Evolutionary conservation across 768 basidiomycete species (phyloP).

Genomic region (Panellus pusillus): DNA sequence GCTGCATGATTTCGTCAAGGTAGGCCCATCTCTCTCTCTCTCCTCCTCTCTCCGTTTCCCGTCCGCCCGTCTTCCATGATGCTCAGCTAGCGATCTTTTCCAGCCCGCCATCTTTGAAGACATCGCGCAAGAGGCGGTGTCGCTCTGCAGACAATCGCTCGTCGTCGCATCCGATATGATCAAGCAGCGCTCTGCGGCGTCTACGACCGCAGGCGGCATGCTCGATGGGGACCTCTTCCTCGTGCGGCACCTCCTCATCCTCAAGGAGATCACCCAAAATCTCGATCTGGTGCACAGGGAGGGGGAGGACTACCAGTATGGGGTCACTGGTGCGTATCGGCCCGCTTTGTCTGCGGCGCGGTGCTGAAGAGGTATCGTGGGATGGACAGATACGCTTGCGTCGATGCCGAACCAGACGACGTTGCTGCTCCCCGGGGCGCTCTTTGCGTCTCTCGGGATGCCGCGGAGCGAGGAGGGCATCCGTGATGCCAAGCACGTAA

Average conservation of each 20-base stretch:
- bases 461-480: constrained; percentile 62
- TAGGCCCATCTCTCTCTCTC: constrained; percentile 30
- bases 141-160: constrained; percentile 80
- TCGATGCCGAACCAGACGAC: constrained; percentile 62
- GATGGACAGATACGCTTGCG: constrained; percentile 49
- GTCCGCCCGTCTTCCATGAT: not conserved
- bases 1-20: constrained; percentile 90
- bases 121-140: constrained; percentile 90
- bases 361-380: constrained; percentile 10
- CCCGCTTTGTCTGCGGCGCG: not conserved
- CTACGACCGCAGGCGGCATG: constrained; percentile 36
- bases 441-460: constrained; percentile 72
- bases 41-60: not conserved
- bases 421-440: too few relatives aligned
- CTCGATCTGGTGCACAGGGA: constrained; percentile 62
- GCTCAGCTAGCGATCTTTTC: too few relatives aligned
- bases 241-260: constrained; percentile 88
- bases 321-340: constrained; percentile 56
- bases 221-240: constrained; percentile 80
- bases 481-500: constrained; percentile 71
- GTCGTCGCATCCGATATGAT: constrained; percentile 70
- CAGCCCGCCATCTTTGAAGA: constrained; percentile 97
- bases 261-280: constrained; percentile 87
- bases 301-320: constrained; percentile 35
- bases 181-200: constrained; percentile 39